Conservation (phyloP, 495 filamentous ascomycete genomes). For the Penicillium coprophilum region DNA sequence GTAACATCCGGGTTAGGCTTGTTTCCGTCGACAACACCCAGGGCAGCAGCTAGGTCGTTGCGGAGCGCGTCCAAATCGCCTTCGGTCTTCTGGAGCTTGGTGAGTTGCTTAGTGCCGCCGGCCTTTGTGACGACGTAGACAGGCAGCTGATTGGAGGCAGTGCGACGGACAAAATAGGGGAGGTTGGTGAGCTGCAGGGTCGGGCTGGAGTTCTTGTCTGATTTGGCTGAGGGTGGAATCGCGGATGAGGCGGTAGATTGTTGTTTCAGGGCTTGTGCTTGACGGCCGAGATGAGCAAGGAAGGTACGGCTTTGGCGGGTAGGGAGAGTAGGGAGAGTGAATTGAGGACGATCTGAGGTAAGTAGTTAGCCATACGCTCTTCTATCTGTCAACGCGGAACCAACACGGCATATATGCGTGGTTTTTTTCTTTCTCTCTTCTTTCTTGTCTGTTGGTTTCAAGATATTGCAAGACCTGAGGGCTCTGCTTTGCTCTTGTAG, state of each 20-base stretch:
- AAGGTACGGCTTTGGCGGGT: conserved; percentile 42
- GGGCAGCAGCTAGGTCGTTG: conserved; percentile 46
- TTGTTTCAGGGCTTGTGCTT: conserved; percentile 42
- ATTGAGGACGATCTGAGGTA: conserved; percentile 25
- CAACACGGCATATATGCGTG: background rate
- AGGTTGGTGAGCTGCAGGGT: conserved; percentile 41
- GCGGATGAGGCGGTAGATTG: conserved; percentile 30
- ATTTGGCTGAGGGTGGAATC: conserved; percentile 27
- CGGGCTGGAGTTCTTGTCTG: conserved; percentile 20
- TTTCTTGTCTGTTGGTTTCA: conserved; percentile 1
- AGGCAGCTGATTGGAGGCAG: conserved; percentile 66
- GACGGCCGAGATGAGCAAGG: conserved; percentile 41
- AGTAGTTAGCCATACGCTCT: background rate
- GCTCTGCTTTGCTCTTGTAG: background rate
- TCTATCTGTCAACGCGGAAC: background rate
- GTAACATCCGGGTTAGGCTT: conserved; percentile 42
- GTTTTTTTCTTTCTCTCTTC: conserved; percentile 1
- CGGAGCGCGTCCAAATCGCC: conserved; percentile 62
- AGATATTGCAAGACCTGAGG: background rate
- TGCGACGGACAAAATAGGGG: conserved; percentile 74
- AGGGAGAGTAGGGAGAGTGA: conserved; percentile 20
- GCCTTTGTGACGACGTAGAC: conserved; percentile 76
- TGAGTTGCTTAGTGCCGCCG: conserved; percentile 75
- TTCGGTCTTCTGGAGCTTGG: conserved; percentile 73
- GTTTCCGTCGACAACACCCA: conserved; percentile 46